Evolutionary conservation across 73 alveolate genomes (phyloP).

Genomic region (Durusdinium trenchii): DNA sequence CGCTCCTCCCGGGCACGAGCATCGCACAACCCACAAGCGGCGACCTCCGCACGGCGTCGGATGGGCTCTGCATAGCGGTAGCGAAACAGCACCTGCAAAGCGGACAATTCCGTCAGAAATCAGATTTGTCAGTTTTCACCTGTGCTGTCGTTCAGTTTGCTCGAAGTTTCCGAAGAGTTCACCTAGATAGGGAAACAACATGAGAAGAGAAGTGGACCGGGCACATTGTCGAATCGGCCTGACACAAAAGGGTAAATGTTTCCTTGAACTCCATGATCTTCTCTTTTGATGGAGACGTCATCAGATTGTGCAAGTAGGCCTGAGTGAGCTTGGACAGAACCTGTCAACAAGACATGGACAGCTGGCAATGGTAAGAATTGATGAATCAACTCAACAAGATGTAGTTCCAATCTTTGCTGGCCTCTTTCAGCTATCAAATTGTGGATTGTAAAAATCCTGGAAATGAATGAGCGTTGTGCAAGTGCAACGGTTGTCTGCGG

Average conservation of each 20-base stretch:
- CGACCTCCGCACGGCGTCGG: constrained; percentile 76
- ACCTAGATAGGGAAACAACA: not conserved
- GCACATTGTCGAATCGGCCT: not conserved
- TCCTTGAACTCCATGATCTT: constrained; percentile 95
- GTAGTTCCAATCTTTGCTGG: too few relatives aligned
- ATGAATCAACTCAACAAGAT: too few relatives aligned
- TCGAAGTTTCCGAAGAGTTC: not conserved
- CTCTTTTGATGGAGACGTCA: constrained; percentile 68
- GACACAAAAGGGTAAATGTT: constrained; percentile 64
- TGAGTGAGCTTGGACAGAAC: not conserved
- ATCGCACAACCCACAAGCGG: constrained; percentile 86
- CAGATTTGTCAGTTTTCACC: too few relatives aligned
- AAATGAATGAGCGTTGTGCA: too few relatives aligned
- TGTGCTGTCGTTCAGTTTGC: too few relatives aligned
- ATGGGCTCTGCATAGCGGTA: constrained; percentile 86
- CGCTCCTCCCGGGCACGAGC: constrained; percentile 56
- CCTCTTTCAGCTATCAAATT: too few relatives aligned
- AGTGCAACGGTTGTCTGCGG: too few relatives aligned
- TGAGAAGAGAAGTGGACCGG: not conserved
- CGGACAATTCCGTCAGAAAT: too few relatives aligned
- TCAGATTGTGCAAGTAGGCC: constrained; percentile 66
- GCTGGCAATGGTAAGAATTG: too few relatives aligned
- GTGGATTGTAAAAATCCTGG: too few relatives aligned
- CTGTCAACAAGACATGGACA: too few relatives aligned
- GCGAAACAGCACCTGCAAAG: constrained; percentile 53